phyloP scores from a whole-genome alignment of 2,329 filamentous ascomycete species.

The Epichloe elymi region DNA sequence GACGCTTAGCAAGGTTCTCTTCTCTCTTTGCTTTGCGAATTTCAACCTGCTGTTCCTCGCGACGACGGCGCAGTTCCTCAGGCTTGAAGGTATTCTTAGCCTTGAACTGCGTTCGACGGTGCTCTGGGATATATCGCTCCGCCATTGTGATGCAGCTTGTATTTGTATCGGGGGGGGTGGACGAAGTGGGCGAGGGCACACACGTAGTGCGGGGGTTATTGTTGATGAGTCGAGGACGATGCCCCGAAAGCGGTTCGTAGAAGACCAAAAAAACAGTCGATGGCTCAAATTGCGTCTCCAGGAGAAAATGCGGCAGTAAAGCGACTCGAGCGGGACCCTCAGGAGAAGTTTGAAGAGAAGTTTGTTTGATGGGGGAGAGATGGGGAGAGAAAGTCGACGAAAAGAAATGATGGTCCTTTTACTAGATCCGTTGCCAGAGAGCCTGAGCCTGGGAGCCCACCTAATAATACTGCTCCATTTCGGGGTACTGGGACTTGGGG shows the following conservation, averaged over 20 bases:
- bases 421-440: slow-evolving; percentile 10
- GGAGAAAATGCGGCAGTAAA: neutral
- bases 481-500: slow-evolving; percentile 1
- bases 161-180: neutral
- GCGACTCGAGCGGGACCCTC: slow-evolving; percentile 3
- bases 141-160: slow-evolving; percentile 53
- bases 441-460: slow-evolving; percentile 10
- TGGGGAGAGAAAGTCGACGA: slow-evolving; percentile 5
- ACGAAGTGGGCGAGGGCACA: slow-evolving; percentile 4
- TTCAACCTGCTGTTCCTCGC: slow-evolving; percentile 98
- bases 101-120: slow-evolving; percentile 99
- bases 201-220: slow-evolving; percentile 4
- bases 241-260: neutral
- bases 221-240: slow-evolving; percentile 3
- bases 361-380: slow-evolving; percentile 1
- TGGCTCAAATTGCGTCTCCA: slow-evolving; percentile 1
- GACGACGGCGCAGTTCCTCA: slow-evolving; percentile 93
- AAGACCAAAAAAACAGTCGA: neutral
- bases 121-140: slow-evolving; percentile 98
- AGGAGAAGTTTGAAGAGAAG: slow-evolving; percentile 1
- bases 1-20: slow-evolving; percentile 95
- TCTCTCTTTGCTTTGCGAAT: slow-evolving; percentile 98
- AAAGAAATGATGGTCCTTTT: slow-evolving; percentile 8
- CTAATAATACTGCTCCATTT: slow-evolving; percentile 1
- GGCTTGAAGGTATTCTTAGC: slow-evolving; percentile 98